phyloP scores from a whole-genome alignment of 257 asterid species.

The Apocynum venetum region DNA sequence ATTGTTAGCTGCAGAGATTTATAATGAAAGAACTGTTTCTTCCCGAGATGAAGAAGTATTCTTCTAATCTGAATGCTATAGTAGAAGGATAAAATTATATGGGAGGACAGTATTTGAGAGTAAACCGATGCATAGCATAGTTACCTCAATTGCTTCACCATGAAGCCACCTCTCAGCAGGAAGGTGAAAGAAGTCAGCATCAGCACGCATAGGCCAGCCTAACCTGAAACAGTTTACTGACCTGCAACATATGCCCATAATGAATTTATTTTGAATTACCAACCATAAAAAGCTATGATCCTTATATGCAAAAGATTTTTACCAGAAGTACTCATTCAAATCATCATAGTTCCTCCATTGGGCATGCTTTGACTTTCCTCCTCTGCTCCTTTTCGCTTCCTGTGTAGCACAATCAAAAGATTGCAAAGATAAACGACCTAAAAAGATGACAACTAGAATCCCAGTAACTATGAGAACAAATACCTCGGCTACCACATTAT shows the following conservation, averaged over 20 bases:
- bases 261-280: slow-evolving; percentile 19
- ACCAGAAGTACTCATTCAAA: slow-evolving; percentile 96
- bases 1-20: not conserved
- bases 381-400: slow-evolving; percentile 73
- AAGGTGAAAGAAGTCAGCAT: slow-evolving; percentile 83
- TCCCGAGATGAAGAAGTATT: not conserved
- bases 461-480: slow-evolving; percentile 14
- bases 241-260: slow-evolving; percentile 48
- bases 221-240: slow-evolving; percentile 78
- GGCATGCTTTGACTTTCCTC: slow-evolving; percentile 70
- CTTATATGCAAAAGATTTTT: slow-evolving; percentile 1
- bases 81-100: not conserved
- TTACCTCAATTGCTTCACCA: slow-evolving; percentile 50
- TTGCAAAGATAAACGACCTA: not conserved
- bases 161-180: slow-evolving; percentile 38
- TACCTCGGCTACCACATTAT: slow-evolving; percentile 68
- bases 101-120: slow-evolving; percentile 14
- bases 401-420: slow-evolving; percentile 25
- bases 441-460: not conserved
- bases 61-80: not conserved
- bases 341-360: slow-evolving; percentile 97
- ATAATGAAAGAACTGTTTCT: slow-evolving; percentile 1
- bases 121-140: slow-evolving; percentile 6
- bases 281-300: slow-evolving; percentile 1
- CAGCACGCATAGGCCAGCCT: slow-evolving; percentile 99